A percentile compares a stretch with the other conserved stretches of the same genome.
These are phyloP conservation scores for Candida nitratophila DNA, from an alignment of 805 yeast species.

Conservation along the genomic window DNA sequence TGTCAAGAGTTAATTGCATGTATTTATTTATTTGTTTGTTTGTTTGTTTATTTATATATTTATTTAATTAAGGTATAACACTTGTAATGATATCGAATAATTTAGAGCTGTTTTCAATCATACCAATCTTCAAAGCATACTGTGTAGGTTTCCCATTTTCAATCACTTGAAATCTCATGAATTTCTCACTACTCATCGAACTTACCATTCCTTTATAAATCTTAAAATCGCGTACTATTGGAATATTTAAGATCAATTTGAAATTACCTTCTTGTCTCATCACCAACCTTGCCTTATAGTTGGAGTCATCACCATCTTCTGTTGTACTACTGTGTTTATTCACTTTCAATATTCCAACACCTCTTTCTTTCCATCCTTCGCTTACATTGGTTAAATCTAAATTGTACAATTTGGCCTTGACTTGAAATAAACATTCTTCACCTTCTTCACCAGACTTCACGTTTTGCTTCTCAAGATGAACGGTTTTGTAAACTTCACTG, in stretches of 20 bases:
- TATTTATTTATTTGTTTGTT: not conserved
- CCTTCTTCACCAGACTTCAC: constrained; percentile 86
- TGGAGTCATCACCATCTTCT: constrained; percentile 19
- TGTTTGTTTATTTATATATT: not conserved
- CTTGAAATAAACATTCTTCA: constrained; percentile 60
- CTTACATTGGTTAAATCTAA: constrained; percentile 57
- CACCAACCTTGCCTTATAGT: constrained; percentile 55
- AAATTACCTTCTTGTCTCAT: constrained; percentile 89
- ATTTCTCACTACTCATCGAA: constrained; percentile 78
- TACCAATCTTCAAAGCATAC: constrained; percentile 70
- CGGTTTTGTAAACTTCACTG: constrained; percentile 37
- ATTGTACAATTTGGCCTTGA: constrained; percentile 74
- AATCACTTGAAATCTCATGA: constrained; percentile 66
- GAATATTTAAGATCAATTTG: constrained; percentile 73
- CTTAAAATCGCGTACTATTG: constrained; percentile 54
- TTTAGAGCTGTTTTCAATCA: constrained; percentile 50
- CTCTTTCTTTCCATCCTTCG: constrained; percentile 94
- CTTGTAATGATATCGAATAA: constrained; percentile 45
- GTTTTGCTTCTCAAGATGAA: constrained; percentile 53
- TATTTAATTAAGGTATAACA: constrained; percentile 19
- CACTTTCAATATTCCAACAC: constrained; percentile 81
- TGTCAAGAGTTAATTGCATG: constrained; percentile 24
- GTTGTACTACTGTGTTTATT: constrained; percentile 31
- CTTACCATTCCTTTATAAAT: constrained; percentile 78
- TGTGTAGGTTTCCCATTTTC: constrained; percentile 66